Base-by-base conservation (phyloP, 495 filamentous ascomycete species). In the Aspergillus bertholletiae region DNA sequence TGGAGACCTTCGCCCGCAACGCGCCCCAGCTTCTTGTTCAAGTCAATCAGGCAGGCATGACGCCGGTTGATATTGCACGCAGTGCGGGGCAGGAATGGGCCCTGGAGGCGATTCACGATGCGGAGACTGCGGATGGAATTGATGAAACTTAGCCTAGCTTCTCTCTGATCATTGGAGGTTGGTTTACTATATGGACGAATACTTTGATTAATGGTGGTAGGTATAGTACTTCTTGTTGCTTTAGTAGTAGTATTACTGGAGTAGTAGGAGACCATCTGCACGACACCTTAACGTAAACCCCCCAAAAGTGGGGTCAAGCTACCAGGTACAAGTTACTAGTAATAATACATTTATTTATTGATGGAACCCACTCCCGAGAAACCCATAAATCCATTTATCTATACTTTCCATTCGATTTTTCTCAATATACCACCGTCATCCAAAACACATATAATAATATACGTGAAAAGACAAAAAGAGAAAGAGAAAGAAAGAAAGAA, bases 1-100 rank as follows among this genome's bases (percentile, higher is more conserved):
- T 57, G 15, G 13, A 15, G 9, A 18, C 57, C 23, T 65, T 65
- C 23, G 26, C 48, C n/a, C 47, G 57, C 15, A 61, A 55, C 12
- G 53, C 27, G n/a, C 62, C 59, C 0, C 35, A 44, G 23, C 17
- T 65, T 17, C 24, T 40, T 5, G 18, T 23, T 8, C 49, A 53
- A 37, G 15, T 11, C 5, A 61, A 64, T 28, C 11, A 5, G 11
- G 11, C 35, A 21, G 62, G 58, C 17, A 34, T 56, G 40, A 64
- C 49, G 13, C 55, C 62, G 0, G 26, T 50, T 32, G 30, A 45
- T 28, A 52, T 64, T 21, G 62, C 55, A 7, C 7, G 30, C 9
- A 11, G 1, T 5, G 30, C 8, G 2, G 30, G 13, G 30, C 3
- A 11, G 7, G 3, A 32, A 9, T 32, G 30, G 30, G 30, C 7